Conservation (phyloP, 352 stramenopile genomes). For the Globisporangium nunn region DNA sequence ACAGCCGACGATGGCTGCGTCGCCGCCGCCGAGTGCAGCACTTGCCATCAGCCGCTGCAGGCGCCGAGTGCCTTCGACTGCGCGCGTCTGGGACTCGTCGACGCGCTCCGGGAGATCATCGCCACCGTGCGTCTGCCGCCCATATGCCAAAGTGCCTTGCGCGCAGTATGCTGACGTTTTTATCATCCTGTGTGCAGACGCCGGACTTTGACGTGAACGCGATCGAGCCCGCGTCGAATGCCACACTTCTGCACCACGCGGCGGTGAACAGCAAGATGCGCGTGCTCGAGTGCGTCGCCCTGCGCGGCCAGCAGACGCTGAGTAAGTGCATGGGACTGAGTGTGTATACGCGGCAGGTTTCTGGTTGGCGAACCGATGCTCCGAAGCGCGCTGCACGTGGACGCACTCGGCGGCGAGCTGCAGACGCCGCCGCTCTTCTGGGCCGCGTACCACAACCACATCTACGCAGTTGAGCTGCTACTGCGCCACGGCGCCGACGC, state of each 20-base stretch:
- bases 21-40: constrained; percentile 20
- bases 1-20: background rate
- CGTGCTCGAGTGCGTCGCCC: constrained; percentile 43
- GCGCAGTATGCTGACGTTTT: background rate
- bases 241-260: constrained; percentile 70
- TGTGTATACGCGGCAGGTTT: constrained; percentile 21
- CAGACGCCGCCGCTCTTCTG: constrained; percentile 73
- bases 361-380: constrained; percentile 36
- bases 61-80: constrained; percentile 51
- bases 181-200: constrained; percentile 17
- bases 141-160: background rate
- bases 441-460: constrained; percentile 68
- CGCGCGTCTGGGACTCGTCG: constrained; percentile 47
- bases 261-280: constrained; percentile 79
- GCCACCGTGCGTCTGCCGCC: background rate
- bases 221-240: constrained; percentile 36
- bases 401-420: constrained; percentile 44
- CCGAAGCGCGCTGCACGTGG: constrained; percentile 26
- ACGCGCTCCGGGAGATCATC: constrained; percentile 52
- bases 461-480: constrained; percentile 72
- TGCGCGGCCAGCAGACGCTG: background rate
- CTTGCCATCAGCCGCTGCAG: constrained; percentile 28
- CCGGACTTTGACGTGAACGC: constrained; percentile 51
- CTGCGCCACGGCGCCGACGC: constrained; percentile 52
- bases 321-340: background rate